Evolutionary conservation across 495 filamentous ascomycete genomes (phyloP), one percentile per base, ranked within the genome.

Genomic region (Lepidopterella palustris): DNA sequence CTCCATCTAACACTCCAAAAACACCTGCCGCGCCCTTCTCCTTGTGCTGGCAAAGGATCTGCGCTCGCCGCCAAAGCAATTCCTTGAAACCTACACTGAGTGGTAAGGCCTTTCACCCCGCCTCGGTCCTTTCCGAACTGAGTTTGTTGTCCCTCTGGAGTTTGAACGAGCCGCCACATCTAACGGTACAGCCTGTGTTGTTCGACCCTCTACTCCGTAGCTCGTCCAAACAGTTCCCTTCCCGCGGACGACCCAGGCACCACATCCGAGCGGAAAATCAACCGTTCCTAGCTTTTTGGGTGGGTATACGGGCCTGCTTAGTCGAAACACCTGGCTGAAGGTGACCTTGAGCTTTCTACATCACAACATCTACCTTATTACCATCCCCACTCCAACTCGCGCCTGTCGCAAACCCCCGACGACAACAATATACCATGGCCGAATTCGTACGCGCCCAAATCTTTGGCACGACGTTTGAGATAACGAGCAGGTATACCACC

Each of bases 381-480:
- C 51, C 21, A 23, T 50, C 28, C 42, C 52, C 45, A n/a, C 54
- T 45, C 56, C 59, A 26, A 32, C 45, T 55, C 25, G 25, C 50
- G 21, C 39, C 48, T 24, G n/a, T 11, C 31, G 62, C 62, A 55
- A 18, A 10, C 40, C 58, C 8, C 35, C 40, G 31, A n/a, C 27
- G 35, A 4, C 51, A 15, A 45, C 25, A 25, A 20, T 23, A 40
- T 64, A 58, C 35, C 49, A 69, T 69, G 67, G 67, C 67, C 48
- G 93, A 97, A 85, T 98, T 98, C 78, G 90, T 97, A 68, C 88
- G 93, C 73, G 92, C 93, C 70, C 90, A 96, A 84, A 97, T 98
- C 74, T 98, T 98, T 72, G 95, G 93, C 73, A 97, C 95, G 53
- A 97, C 93, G 63, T 98, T 98, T 70, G 93, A 98, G 82, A 98